Conservation (phyloP, 2,329 filamentous ascomycete species). For the Ophioceras dolichostomum region DNA sequence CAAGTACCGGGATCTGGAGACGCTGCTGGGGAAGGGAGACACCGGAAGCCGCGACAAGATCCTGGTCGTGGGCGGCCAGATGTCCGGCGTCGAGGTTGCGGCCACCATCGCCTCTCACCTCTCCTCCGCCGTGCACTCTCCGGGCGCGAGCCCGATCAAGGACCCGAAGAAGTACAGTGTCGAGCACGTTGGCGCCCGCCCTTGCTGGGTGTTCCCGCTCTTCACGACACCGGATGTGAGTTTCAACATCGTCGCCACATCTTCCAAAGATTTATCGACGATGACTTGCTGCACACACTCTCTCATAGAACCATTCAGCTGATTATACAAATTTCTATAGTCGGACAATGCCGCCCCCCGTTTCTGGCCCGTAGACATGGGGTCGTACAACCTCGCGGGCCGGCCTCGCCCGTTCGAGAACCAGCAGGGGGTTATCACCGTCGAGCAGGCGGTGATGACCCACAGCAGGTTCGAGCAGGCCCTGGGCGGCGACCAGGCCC, state of each 20-base stretch:
- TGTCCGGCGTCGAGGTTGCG: slow-evolving; percentile 71
- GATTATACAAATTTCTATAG: too few species aligned
- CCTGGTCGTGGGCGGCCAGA: slow-evolving; percentile 66
- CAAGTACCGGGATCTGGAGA: slow-evolving; percentile 42
- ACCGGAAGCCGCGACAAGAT: slow-evolving; percentile 41
- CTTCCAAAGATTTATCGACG: too few species aligned
- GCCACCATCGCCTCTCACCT: slow-evolving; percentile 60
- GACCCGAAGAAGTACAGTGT: slow-evolving; percentile 41
- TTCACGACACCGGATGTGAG: slow-evolving; percentile 38
- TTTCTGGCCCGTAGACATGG: too few species aligned
- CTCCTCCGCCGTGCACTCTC: slow-evolving; percentile 48
- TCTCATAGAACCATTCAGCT: too few species aligned
- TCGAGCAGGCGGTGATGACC: slow-evolving; percentile 39
- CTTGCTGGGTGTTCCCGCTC: slow-evolving; percentile 60
- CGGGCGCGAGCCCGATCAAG: slow-evolving; percentile 24
- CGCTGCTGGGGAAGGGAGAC: slow-evolving; percentile 28
- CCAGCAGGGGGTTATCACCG: slow-evolving; percentile 49
- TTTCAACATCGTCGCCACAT: too few species aligned
- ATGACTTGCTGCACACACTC: too few species aligned
- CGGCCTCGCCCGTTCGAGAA: slow-evolving; percentile 48
- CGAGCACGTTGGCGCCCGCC: slow-evolving; percentile 56
- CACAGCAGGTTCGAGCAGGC: slow-evolving; percentile 37
- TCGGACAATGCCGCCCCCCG: too few species aligned
- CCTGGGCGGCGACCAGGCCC: slow-evolving; percentile 39
- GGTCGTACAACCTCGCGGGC: slow-evolving; percentile 56